phyloP scores from a whole-genome alignment of 805 yeast genomes.

The Blastobotrys parvus region DNA sequence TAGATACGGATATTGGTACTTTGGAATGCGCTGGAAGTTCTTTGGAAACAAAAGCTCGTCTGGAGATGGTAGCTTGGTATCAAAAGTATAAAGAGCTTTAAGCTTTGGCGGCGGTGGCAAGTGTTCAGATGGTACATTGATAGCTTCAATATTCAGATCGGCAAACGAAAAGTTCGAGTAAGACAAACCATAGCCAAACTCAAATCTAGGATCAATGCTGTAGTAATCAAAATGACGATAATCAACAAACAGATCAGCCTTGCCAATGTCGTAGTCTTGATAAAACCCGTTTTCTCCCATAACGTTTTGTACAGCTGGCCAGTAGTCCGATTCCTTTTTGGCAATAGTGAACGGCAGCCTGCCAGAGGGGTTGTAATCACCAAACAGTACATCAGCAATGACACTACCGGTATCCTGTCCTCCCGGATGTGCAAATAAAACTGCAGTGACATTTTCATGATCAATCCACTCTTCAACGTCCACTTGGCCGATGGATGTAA shows the following conservation, averaged over 20 bases:
- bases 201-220: conserved; percentile 47
- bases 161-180: conserved; percentile 36
- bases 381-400: conserved; percentile 47
- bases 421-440: conserved; percentile 46
- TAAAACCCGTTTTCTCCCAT: conserved; percentile 30
- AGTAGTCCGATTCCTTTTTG: conserved; percentile 39
- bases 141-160: conserved; percentile 35
- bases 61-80: too few species aligned
- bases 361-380: conserved; percentile 56
- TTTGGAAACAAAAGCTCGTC: too few species aligned
- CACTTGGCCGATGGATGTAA: conserved; percentile 55
- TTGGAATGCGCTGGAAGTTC: conserved; percentile 46
- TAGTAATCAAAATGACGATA: conserved; percentile 51
- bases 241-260: conserved; percentile 44
- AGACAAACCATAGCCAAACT: conserved; percentile 55
- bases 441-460: conserved; percentile 50
- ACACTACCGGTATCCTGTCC: conserved; percentile 55
- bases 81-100: conserved; percentile 18
- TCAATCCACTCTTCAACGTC: conserved; percentile 49
- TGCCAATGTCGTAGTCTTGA: conserved; percentile 31
- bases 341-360: conserved; percentile 57
- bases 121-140: conserved; percentile 37
- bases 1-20: conserved; percentile 46
- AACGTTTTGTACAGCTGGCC: too few species aligned
- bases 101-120: conserved; percentile 37